Conservation (phyloP, 2,329 filamentous ascomycete genomes). For the Didymella sp. region DNA sequence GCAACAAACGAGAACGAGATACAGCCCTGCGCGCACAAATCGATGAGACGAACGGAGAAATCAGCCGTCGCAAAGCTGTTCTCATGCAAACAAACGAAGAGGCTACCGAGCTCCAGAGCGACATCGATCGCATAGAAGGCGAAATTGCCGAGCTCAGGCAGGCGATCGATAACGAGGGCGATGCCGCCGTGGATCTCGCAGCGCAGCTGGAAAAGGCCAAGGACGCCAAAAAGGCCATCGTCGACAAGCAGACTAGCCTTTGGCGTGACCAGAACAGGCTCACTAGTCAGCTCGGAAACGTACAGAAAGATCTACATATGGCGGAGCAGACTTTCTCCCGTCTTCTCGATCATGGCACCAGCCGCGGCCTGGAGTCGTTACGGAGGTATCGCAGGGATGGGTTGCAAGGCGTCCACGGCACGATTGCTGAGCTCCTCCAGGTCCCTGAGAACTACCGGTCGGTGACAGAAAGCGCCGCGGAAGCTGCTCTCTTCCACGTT, state of each 20-base stretch:
- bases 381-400: constrained; percentile 80
- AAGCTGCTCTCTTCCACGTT: constrained; percentile 92
- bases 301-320: constrained; percentile 76
- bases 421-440: constrained; percentile 88
- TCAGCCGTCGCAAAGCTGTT: constrained; percentile 83
- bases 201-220: constrained; percentile 79
- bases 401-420: constrained; percentile 88
- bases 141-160: constrained; percentile 74
- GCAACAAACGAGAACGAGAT: constrained; percentile 87
- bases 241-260: constrained; percentile 85
- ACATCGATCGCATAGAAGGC: constrained; percentile 74
- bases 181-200: constrained; percentile 73
- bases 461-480: constrained; percentile 91
- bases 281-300: constrained; percentile 76
- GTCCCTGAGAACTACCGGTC: constrained; percentile 85
- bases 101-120: constrained; percentile 71
- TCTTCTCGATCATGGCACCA: constrained; percentile 88
- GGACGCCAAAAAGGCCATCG: constrained; percentile 77
- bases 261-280: constrained; percentile 90
- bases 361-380: constrained; percentile 84
- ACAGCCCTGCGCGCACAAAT: constrained; percentile 82
- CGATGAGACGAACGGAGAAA: constrained; percentile 75
- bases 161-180: constrained; percentile 79
- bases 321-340: constrained; percentile 80
- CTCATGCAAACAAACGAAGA: constrained; percentile 85